These are phyloP conservation scores for Butyriboletus loyo DNA, from an alignment of 768 basidiomycete species.

Conservation along the genomic window DNA sequence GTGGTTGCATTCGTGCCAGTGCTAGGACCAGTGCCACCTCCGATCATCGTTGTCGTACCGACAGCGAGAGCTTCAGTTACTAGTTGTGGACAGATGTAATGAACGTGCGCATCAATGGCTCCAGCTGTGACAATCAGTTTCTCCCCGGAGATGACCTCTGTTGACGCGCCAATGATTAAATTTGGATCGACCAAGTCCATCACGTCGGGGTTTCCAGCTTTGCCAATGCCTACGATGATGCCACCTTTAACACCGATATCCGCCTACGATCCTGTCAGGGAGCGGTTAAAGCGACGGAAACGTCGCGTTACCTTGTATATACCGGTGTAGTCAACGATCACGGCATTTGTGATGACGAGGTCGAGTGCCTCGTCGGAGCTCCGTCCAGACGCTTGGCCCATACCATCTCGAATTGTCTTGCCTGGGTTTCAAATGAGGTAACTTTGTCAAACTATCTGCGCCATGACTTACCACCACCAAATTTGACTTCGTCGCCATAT, in stretches of 20 bases:
- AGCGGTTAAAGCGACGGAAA: not conserved
- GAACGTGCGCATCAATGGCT: conserved; percentile 86
- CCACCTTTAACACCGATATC: conserved; percentile 92
- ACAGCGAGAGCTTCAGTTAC: conserved; percentile 80
- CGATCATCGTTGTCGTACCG: conserved; percentile 92
- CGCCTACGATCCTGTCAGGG: conserved; percentile 50
- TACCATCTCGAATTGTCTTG: conserved; percentile 93
- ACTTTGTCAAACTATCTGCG: not conserved
- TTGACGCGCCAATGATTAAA: conserved; percentile 84
- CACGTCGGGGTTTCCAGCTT: conserved; percentile 93
- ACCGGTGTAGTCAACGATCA: conserved; percentile 92
- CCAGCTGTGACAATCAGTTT: conserved; percentile 93
- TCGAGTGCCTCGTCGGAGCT: conserved; percentile 71
- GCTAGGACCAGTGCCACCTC: conserved; percentile 93
- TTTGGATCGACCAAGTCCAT: conserved; percentile 75
- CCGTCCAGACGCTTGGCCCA: conserved; percentile 86
- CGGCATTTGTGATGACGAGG: conserved; percentile 91
- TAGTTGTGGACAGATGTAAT: conserved; percentile 94
- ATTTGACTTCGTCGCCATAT: conserved; percentile 97
- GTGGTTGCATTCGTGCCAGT: conserved; percentile 89
- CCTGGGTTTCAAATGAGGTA: conserved; percentile 42
- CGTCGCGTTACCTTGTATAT: conserved; percentile 74
- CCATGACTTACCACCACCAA: conserved; percentile 73
- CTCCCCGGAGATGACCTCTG: conserved; percentile 95
- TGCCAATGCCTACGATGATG: conserved; percentile 84